Evolutionary conservation across 192 early-diverging fungal species (phyloP).

Genomic region (Gryganskiella cystojenkinii): DNA sequence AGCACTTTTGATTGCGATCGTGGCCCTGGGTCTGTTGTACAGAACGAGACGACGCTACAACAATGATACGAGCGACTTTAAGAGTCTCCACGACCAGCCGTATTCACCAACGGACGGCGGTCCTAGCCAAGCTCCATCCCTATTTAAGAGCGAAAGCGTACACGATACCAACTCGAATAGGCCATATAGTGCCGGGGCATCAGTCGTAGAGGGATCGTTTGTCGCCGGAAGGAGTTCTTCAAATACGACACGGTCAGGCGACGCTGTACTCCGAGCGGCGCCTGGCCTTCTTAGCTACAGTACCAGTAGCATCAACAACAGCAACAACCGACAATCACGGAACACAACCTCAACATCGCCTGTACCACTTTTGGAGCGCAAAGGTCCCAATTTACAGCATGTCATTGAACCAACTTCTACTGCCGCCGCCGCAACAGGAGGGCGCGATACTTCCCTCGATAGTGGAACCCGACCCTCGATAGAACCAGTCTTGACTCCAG

Average conservation of each 20-base stretch:
- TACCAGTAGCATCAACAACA: constrained; percentile 1
- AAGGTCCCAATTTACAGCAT: constrained; percentile 5
- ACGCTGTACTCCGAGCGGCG: constrained; percentile 33
- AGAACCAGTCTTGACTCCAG: constrained; percentile 18
- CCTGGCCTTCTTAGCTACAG: constrained; percentile 15
- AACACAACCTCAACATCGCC: constrained; percentile 1
- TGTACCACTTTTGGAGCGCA: constrained; percentile 28
- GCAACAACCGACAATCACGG: background rate
- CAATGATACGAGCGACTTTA: constrained; percentile 25
- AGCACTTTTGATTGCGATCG: constrained; percentile 24
- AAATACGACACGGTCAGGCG: constrained; percentile 36
- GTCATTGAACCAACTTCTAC: background rate
- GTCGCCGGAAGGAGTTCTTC: constrained; percentile 28
- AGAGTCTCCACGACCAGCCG: constrained; percentile 32
- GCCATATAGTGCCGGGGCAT: background rate
- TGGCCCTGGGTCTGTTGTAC: constrained; percentile 20
- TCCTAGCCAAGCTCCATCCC: constrained; percentile 11
- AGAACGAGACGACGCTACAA: constrained; percentile 26
- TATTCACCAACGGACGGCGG: constrained; percentile 25
- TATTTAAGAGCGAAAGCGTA: constrained; percentile 21
- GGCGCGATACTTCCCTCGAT: background rate
- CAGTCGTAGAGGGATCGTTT: constrained; percentile 9
- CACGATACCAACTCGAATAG: background rate
- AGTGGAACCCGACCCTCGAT: background rate
- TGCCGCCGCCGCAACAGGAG: constrained; percentile 2